Evolutionary conservation across 139 green algal genomes (phyloP), one percentile per base, ranked within the genome.

Genomic region (Volvox africanus): DNA sequence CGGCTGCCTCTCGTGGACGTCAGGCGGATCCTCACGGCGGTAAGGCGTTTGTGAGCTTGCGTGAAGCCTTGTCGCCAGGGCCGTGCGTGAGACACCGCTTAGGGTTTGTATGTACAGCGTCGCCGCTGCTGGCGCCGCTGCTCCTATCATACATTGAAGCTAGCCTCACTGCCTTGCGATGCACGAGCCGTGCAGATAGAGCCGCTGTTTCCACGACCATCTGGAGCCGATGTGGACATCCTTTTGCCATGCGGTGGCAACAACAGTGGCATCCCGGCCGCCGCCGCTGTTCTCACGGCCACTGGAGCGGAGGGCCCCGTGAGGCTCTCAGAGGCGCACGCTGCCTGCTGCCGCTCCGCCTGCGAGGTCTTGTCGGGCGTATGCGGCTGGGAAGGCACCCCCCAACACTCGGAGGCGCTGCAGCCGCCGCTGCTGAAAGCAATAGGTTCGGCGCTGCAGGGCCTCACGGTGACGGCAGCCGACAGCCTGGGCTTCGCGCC

Each of bases 121-220:
- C 9, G 44, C 44, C 9, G 5, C 44, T 55, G 44, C 44, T 55
- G 44, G 5, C 5, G 44, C 44, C 44, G 44, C 44, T 55, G 44
- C 44, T 55, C 44, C 44, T 55, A 9, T 55, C 44, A 55, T 9
- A 55, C 9, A 55, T 55, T 55, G 44, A 9, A 9, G 44, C 44
- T 5, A 55, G 9, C 5, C 44, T 55, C 44, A 55, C 9, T 55
- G 5, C 9, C 44, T 55, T 55, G 44, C 44, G 44, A 55, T 55
- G 44, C 44, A 55, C 44, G 44, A 55, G 14, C 32, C 73, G 11
- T 61, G 81, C 81, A 87, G 81, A 62, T 77, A 20, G 61, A 87
- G 61, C 81, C 61, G 81, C 81, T 87, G 19, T 87, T 87, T 33
- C 81, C 81, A 30, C 81, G 81, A 17, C 44, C 80, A 44, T 86